phyloP scores from a whole-genome alignment of 176 grass and related monocot species.

The Cymbopogon citratus region DNA sequence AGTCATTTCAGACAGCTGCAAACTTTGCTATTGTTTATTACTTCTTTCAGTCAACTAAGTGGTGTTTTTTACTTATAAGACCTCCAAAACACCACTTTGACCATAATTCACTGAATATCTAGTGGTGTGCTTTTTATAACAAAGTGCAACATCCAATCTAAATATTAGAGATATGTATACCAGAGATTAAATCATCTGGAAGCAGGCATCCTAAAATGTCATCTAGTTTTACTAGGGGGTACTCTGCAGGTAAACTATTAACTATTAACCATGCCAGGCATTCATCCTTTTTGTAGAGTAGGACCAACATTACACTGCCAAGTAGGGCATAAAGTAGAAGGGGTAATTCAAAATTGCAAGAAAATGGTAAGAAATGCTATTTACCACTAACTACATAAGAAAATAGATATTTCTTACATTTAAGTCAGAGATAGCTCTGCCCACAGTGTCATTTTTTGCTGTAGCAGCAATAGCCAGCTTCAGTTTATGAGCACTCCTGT shows the following conservation, averaged over 20 bases:
- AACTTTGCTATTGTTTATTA: slow-evolving; percentile 10
- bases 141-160: neutral
- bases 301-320: neutral
- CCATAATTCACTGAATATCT: neutral
- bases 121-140: neutral
- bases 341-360: neutral
- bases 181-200: neutral
- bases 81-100: neutral
- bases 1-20: slow-evolving; percentile 18
- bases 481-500: slow-evolving; percentile 73
- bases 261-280: neutral
- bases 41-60: neutral
- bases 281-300: neutral
- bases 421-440: slow-evolving; percentile 65
- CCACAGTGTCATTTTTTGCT: slow-evolving; percentile 65
- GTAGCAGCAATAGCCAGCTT: slow-evolving; percentile 69
- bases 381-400: slow-evolving; percentile 19
- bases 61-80: neutral
- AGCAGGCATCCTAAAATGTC: neutral
- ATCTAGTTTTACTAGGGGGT: neutral
- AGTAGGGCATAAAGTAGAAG: neutral
- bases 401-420: slow-evolving; percentile 51
- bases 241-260: slow-evolving; percentile 6
- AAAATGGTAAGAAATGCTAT: neutral
- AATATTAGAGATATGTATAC: neutral